These are phyloP conservation scores for Xylariaceae sp. DNA, from an alignment of 2,329 filamentous ascomycete species.

Conservation along the genomic window DNA sequence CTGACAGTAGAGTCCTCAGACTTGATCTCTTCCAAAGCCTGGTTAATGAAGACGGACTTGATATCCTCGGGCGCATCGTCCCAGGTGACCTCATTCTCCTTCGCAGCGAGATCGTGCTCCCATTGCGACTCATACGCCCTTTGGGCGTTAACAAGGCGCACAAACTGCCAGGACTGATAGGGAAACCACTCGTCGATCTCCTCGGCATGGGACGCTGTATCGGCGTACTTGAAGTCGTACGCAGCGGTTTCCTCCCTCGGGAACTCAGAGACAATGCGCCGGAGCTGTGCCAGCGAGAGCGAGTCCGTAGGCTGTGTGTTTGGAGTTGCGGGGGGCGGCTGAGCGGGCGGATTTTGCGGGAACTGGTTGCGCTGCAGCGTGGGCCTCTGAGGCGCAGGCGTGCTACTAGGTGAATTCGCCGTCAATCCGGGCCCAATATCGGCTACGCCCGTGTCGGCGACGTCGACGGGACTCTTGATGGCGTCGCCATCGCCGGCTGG, in stretches of 20 bases:
- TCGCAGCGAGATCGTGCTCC: conserved; percentile 46
- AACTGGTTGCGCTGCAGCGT: conserved; percentile 30
- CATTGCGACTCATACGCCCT: conserved; percentile 73
- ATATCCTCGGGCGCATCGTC: conserved; percentile 55
- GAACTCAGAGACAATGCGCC: conserved; percentile 67
- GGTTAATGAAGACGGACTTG: conserved; percentile 52
- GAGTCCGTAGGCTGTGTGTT: conserved; percentile 54
- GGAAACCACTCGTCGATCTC: conserved; percentile 98
- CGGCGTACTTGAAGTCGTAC: conserved; percentile 82
- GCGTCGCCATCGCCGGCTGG: conserved; percentile 33
- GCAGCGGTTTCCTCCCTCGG: conserved; percentile 62
- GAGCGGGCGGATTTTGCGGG: conserved; percentile 29
- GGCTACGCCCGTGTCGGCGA: conserved; percentile 32
- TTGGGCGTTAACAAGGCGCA: conserved; percentile 69
- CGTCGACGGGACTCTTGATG: conserved; percentile 27
- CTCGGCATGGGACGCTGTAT: conserved; percentile 69
- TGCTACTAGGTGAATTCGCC: conserved; percentile 15
- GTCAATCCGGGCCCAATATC: conserved; percentile 25
- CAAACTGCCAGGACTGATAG: conserved; percentile 81
- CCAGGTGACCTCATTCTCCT: conserved; percentile 55
- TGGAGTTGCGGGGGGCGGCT: conserved; percentile 26
- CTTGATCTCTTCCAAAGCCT: conserved; percentile 43
- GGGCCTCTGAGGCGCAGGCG: conserved; percentile 24
- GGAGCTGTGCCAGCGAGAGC: conserved; percentile 68
- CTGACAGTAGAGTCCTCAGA: conserved; percentile 45